Evolutionary conservation across 73 alveolate species (phyloP), one percentile per base, ranked within the genome.

Genomic region (Paramecium sexaurelia): DNA sequence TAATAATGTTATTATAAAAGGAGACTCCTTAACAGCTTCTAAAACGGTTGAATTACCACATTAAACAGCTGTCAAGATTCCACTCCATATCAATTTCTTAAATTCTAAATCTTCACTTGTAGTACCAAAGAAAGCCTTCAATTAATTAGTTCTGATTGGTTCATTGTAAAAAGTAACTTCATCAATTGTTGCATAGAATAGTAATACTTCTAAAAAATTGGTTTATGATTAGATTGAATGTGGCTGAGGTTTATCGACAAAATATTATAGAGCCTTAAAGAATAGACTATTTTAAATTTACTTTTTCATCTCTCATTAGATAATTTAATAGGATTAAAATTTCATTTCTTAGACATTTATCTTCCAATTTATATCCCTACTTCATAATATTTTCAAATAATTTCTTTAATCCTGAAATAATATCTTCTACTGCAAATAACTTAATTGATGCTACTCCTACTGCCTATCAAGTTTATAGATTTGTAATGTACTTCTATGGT

Each of bases 71-170:
- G 93, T 92, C 13, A 96, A 92, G 5, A 97, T 94, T 73, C 99
- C 95, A 35, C 99, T 98, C 98, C 99, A 96, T 13, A 98, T 91
- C 27, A 98, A 94, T 91, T 98, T 98, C 71, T 98, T 98, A 84
- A 98, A 97, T 93, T 98, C 99, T 45, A 98, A 94, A 91, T 98
- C 99, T 92, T 98, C 99, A 75, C 97, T 97, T 75, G 97, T 96
- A 4, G 99, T 97, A 7, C 99, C 94, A 55, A 96, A 97, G 83
- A 98, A 92, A 24, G 98, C 95, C 92, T 96, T 97, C 37, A 83
- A 93, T 36, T 96, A 93, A 40, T 92, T 95, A n/a, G 95, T 95
- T 55, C 85, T 51, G 2, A 88, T 88, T 69, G 85, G 69, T 29
- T 88, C 94, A 68, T 88, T 88, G n/a, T 88, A 88, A 55, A 95